A percentile compares a stretch with the other conserved stretches of the same genome.
phyloP scores from a whole-genome alignment of 2,329 filamentous ascomycete species.

The Ophiostoma quercus region DNA sequence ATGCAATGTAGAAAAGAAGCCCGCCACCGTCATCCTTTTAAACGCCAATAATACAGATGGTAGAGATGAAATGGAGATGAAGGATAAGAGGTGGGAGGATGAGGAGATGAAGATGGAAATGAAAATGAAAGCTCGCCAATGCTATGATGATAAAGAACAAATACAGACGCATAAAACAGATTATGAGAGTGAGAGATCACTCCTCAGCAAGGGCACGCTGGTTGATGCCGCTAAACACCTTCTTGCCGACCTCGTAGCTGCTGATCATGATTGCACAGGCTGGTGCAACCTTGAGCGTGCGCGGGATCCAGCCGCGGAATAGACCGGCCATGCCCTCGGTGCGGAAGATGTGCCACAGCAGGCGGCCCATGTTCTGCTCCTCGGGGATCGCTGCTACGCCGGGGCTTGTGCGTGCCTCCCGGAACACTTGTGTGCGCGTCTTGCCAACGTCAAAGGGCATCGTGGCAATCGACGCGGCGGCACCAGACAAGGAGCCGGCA shows the following conservation, averaged over 20 bases:
- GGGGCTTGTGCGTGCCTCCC: conserved; percentile 44
- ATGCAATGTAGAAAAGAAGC: neutral
- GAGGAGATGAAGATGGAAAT: neutral
- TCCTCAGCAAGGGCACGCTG: conserved; percentile 34
- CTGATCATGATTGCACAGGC: conserved; percentile 99
- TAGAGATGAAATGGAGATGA: neutral
- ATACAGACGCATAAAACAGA: neutral
- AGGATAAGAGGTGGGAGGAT: neutral
- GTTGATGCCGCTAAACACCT: conserved; percentile 73
- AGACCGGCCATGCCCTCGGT: conserved; percentile 76
- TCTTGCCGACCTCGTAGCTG: conserved; percentile 93
- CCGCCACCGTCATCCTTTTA: neutral
- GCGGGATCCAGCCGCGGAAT: conserved; percentile 86
- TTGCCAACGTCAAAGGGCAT: conserved; percentile 98
- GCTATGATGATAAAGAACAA: neutral
- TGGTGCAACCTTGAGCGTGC: conserved; percentile 89
- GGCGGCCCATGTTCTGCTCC: conserved; percentile 68
- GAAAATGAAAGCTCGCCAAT: neutral
- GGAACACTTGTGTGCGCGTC: conserved; percentile 82
- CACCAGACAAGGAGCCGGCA: conserved; percentile 76
- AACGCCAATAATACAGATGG: neutral
- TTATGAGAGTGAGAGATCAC: neutral
- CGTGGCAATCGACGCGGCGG: conserved; percentile 79
- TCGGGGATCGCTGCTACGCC: conserved; percentile 55
- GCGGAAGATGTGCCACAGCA: conserved; percentile 86